Evolutionary conservation across 495 filamentous ascomycete species (phyloP), one percentile per base, ranked within the genome.

Genomic region (Xylaria nigripes): DNA sequence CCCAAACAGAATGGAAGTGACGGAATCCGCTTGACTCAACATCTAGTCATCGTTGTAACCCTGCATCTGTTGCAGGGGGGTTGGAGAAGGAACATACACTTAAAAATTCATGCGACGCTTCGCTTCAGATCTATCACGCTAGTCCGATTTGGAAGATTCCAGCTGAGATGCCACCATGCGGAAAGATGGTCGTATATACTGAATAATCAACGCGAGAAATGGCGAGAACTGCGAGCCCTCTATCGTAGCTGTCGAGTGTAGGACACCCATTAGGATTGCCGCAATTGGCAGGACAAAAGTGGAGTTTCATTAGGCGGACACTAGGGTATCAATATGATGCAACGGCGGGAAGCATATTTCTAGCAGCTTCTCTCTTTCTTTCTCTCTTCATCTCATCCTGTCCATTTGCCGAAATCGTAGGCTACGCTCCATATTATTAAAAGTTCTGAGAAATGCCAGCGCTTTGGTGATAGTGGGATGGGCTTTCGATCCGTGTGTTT

Each of bases 361-460:
- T 29, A 45, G 34, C 16, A 12, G 49, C 29, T 45, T 40, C 6
- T 27, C 22, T 53, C 23, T 48, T 42, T 19, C 29, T 48, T 42
- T 29, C 27, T 6, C 10, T 47, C 42, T 42, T 38, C 23, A 0
- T 2, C 34, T 27, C 23, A 12, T 23, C 21, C 12, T 43, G 25
- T 34, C 6, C 10, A 21, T 54, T 8, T 22, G 22, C 25, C 41
- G 9, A 10, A 46, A 41, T 34, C 16, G 1, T 22, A 18, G 29
- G 30, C 30, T 27, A 25, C 32, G 21, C 12, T 29, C 22, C n/a
- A n/a, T 27, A 21, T 21, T 30, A 36, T 66, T 77, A 98, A 61
- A 98, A 98, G 62, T 98, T 98, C 67, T 96, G 93, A n/a, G 93
- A 89, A 64, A 98, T 98, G 46, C 93, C 93, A 25, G 90, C 88